Conservation (phyloP, 2,329 filamentous ascomycete species). For the Aspergillus piperis region DNA sequence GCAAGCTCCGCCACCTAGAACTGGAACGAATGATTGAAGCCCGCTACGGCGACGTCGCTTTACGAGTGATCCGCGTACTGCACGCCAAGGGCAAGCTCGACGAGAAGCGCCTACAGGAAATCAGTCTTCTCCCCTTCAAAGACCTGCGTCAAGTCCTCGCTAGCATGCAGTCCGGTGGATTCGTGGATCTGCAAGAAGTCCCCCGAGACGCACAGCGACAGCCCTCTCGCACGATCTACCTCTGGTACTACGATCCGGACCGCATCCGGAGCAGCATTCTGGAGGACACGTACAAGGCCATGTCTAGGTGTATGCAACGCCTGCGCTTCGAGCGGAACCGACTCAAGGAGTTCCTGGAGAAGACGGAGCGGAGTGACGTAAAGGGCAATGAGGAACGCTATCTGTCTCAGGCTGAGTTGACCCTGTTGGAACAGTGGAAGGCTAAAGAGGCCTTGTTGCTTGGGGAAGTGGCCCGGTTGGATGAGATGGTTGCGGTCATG, state of each 20-base stretch:
- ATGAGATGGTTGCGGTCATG: conserved; percentile 80
- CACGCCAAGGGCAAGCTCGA: conserved; percentile 89
- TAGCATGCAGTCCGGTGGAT: conserved; percentile 80
- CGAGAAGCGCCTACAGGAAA: conserved; percentile 80
- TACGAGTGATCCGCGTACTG: conserved; percentile 83
- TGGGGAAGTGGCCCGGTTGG: conserved; percentile 75
- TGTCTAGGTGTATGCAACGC: conserved; percentile 81
- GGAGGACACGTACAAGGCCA: conserved; percentile 83
- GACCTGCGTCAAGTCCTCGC: conserved; percentile 84
- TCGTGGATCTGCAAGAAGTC: conserved; percentile 90
- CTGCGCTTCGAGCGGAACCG: conserved; percentile 73
- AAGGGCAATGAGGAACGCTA: conserved; percentile 80
- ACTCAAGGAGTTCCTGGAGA: conserved; percentile 71
- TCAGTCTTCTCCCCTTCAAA: conserved; percentile 80
- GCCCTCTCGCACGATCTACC: conserved; percentile 80
- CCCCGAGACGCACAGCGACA: conserved; percentile 82
- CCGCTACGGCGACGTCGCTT: conserved; percentile 72
- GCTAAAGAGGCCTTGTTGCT: conserved; percentile 70
- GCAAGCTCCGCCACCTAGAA: conserved; percentile 71
- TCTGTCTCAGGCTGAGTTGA: conserved; percentile 72
- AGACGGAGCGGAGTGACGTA: conserved; percentile 83
- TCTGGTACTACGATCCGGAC: conserved; percentile 86
- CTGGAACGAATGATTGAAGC: conserved; percentile 80
- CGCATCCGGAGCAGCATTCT: conserved; percentile 70
- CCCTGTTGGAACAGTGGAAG: conserved; percentile 65